These are phyloP conservation scores for Cyberlindnera maclurae DNA, from an alignment of 805 yeast species.

Conservation along the genomic window DNA sequence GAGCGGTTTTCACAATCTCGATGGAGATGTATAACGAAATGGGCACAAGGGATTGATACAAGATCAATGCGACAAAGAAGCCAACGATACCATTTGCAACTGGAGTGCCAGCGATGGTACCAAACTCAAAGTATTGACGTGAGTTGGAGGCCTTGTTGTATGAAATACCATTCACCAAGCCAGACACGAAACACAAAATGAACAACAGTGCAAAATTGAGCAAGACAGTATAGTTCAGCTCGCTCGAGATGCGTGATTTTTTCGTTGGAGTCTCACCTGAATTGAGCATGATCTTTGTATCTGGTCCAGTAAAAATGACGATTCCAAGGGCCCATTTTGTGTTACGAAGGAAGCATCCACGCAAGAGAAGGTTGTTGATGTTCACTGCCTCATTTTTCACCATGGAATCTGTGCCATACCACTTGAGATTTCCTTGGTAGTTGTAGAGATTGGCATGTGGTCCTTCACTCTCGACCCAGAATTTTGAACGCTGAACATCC, in stretches of 20 bases:
- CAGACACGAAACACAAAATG: constrained; percentile 60
- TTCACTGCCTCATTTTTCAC: constrained; percentile 54
- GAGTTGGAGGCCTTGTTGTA: constrained; percentile 43
- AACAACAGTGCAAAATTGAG: constrained; percentile 61
- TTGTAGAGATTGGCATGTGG: constrained; percentile 74
- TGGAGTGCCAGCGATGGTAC: constrained; percentile 59
- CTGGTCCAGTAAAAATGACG: constrained; percentile 71
- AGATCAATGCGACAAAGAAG: constrained; percentile 68
- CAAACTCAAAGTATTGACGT: constrained; percentile 60
- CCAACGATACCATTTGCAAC: constrained; percentile 63
- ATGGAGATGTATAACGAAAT: constrained; percentile 76
- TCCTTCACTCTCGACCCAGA: constrained; percentile 76
- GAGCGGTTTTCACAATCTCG: constrained; percentile 77
- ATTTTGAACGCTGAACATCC: constrained; percentile 44
- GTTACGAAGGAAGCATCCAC: constrained; percentile 76
- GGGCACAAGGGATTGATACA: constrained; percentile 77
- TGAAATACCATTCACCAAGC: constrained; percentile 62
- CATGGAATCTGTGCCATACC: constrained; percentile 34
- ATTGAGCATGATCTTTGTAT: constrained; percentile 75
- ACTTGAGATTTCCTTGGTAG: constrained; percentile 65
- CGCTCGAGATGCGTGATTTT: constrained; percentile 65
- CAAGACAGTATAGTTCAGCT: constrained; percentile 61
- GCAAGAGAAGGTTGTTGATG: constrained; percentile 58
- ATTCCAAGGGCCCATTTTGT: constrained; percentile 80
- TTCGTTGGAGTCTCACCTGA: constrained; percentile 77